phyloP scores from a whole-genome alignment of 1,139 yeast genomes.

The Geotrichum klebahnii region DNA sequence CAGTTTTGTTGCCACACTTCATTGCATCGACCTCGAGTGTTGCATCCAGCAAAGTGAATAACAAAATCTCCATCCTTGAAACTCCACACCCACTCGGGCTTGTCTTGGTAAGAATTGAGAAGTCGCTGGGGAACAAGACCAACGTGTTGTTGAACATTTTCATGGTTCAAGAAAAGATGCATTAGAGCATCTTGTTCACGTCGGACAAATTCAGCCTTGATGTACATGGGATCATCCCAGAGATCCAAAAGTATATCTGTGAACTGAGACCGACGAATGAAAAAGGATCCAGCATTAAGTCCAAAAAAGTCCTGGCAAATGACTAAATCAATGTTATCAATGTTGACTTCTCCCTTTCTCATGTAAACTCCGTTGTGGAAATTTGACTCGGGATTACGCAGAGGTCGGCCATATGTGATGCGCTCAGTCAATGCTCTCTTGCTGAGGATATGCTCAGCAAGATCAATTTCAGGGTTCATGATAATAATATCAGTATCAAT shows the following conservation, averaged over 20 bases:
- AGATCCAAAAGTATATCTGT: slow-evolving; percentile 27
- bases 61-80: slow-evolving; percentile 32
- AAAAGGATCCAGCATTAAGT: slow-evolving; percentile 41
- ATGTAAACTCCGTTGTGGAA: slow-evolving; percentile 26
- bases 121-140: slow-evolving; percentile 39
- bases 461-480: slow-evolving; percentile 34
- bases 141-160: slow-evolving; percentile 32
- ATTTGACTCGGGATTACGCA: slow-evolving; percentile 23
- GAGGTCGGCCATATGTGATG: slow-evolving; percentile 27
- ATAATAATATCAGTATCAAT: slow-evolving; percentile 37
- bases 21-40: slow-evolving; percentile 18
- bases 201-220: slow-evolving; percentile 21
- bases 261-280: slow-evolving; percentile 34
- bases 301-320: slow-evolving; percentile 36
- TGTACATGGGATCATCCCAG: slow-evolving; percentile 30
- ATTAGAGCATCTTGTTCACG: slow-evolving; percentile 28
- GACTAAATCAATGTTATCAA: slow-evolving; percentile 30
- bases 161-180: slow-evolving; percentile 28
- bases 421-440: slow-evolving; percentile 32
- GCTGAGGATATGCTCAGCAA: slow-evolving; percentile 35
- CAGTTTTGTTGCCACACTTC: slow-evolving; percentile 17
- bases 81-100: slow-evolving; percentile 25
- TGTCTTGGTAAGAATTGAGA: slow-evolving; percentile 35
- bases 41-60: slow-evolving; percentile 34
- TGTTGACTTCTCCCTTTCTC: slow-evolving; percentile 25